phyloP scores from a whole-genome alignment of 2,329 filamentous ascomycete species.

The Neurospora crassa region DNA sequence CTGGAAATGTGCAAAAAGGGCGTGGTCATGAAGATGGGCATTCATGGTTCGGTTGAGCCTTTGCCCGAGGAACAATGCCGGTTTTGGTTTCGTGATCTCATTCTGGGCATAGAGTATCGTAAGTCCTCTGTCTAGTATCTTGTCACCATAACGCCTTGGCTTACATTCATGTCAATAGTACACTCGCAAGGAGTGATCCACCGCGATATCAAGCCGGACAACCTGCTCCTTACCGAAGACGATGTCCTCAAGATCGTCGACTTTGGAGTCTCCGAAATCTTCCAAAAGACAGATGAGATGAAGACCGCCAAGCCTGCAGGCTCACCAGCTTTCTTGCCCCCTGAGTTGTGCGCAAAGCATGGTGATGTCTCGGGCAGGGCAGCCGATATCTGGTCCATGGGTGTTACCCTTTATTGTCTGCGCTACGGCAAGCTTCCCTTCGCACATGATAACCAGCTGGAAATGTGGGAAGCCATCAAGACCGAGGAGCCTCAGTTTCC shows the following conservation, averaged over 20 bases:
- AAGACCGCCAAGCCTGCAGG: conserved; percentile 86
- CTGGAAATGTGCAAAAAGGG: conserved; percentile 99
- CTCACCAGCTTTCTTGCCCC: conserved; percentile 88
- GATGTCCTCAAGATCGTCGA: conserved; percentile 96
- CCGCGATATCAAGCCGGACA: conserved; percentile 96
- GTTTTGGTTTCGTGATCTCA: conserved; percentile 89
- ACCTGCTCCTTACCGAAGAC: conserved; percentile 79
- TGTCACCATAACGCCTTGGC: background rate
- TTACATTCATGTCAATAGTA: conserved; percentile 37
- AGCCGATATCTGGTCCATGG: conserved; percentile 98
- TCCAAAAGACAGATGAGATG: conserved; percentile 79
- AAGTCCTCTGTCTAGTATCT: conserved; percentile 26
- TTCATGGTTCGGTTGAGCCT: conserved; percentile 74
- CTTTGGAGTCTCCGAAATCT: conserved; percentile 99
- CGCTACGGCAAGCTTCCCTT: conserved; percentile 86
- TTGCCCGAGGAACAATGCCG: conserved; percentile 77
- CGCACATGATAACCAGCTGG: conserved; percentile 65
- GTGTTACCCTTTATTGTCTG: conserved; percentile 86
- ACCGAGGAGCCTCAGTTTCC: conserved; percentile 55
- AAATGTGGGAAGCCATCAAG: conserved; percentile 84
- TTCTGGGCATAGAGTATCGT: conserved; percentile 90
- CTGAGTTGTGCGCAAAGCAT: conserved; percentile 82
- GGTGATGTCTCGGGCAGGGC: conserved; percentile 81
- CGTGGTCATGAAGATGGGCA: conserved; percentile 88
- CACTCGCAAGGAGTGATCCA: conserved; percentile 93